phyloP scores from a whole-genome alignment of 2,329 filamentous ascomycete genomes.

The Celoporthe dispersa region DNA sequence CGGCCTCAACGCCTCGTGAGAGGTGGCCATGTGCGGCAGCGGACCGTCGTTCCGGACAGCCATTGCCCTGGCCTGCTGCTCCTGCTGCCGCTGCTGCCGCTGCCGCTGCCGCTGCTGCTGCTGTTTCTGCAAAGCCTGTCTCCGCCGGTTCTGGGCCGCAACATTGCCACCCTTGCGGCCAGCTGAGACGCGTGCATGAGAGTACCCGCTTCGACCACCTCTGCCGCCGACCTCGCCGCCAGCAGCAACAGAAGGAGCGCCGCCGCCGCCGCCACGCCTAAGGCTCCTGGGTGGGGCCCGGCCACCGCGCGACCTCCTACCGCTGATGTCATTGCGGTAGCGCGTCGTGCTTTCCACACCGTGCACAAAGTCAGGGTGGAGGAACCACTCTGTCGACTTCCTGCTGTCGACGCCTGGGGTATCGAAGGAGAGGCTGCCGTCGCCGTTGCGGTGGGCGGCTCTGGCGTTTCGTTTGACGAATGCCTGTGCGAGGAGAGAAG shows the following conservation, averaged over 20 bases:
- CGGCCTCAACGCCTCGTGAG: too few species aligned
- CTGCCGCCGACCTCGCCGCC: conserved; percentile 2
- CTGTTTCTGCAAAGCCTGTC: conserved; percentile 16
- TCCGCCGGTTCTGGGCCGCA: conserved; percentile 34
- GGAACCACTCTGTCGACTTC: conserved; percentile 76
- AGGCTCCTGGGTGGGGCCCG: background rate
- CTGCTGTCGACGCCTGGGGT: conserved; percentile 50
- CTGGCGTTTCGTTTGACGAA: conserved; percentile 34
- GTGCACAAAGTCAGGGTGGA: conserved; percentile 69
- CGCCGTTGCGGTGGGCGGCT: conserved; percentile 14
- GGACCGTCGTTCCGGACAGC: background rate
- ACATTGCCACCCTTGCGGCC: conserved; percentile 37
- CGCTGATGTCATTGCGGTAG: conserved; percentile 62
- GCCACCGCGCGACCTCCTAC: conserved; percentile 2
- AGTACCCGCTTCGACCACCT: conserved; percentile 16
- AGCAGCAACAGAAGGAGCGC: background rate
- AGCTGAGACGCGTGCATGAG: conserved; percentile 34
- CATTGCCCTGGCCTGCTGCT: conserved; percentile 13
- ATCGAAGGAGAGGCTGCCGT: conserved; percentile 25
- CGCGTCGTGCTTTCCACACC: conserved; percentile 87
- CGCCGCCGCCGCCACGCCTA: conserved; percentile 32
- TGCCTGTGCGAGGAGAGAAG: conserved; percentile 35
- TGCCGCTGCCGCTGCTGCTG: conserved; percentile 16
- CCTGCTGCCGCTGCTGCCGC: too few species aligned
- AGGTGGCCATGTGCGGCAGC: background rate